Conservation (phyloP, 2,329 filamentous ascomycete species). For the Metarhizium robertsii region DNA sequence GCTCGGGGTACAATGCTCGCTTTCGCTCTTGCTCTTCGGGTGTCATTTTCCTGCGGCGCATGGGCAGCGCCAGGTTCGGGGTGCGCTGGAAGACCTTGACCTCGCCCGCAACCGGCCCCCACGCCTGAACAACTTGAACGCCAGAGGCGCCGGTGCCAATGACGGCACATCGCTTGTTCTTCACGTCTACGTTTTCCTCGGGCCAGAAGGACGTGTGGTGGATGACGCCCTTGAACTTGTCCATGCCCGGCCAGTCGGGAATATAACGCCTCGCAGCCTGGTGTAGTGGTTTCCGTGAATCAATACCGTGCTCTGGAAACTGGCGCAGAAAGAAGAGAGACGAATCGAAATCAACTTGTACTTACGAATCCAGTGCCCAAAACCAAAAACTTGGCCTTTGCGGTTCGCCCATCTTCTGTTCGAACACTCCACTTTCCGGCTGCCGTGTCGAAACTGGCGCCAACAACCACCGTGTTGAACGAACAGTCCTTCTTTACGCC, state of each 20-base stretch:
- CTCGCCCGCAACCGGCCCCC: conserved; percentile 39
- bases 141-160: conserved; percentile 58
- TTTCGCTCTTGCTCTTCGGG: conserved; percentile 28
- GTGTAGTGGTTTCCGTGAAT: neutral
- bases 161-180: conserved; percentile 49
- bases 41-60: conserved; percentile 38
- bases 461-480: conserved; percentile 46
- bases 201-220: conserved; percentile 56
- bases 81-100: conserved; percentile 57
- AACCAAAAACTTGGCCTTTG: conserved; percentile 41
- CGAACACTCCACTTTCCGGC: conserved; percentile 39
- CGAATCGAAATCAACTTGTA: neutral
- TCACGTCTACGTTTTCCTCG: conserved; percentile 43
- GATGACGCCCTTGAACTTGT: conserved; percentile 49
- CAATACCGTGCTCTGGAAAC: neutral
- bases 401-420: conserved; percentile 38
- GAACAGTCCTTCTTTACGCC: conserved; percentile 46
- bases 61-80: conserved; percentile 55
- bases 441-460: conserved; percentile 39
- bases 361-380: conserved; percentile 43
- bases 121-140: conserved; percentile 54
- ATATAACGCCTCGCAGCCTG: conserved; percentile 50
- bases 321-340: neutral
- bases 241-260: conserved; percentile 49
- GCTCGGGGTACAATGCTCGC: conserved; percentile 34